Evolutionary conservation across 441 rosid species (phyloP).

Genomic region (Bocquillonia castaneifolia): DNA sequence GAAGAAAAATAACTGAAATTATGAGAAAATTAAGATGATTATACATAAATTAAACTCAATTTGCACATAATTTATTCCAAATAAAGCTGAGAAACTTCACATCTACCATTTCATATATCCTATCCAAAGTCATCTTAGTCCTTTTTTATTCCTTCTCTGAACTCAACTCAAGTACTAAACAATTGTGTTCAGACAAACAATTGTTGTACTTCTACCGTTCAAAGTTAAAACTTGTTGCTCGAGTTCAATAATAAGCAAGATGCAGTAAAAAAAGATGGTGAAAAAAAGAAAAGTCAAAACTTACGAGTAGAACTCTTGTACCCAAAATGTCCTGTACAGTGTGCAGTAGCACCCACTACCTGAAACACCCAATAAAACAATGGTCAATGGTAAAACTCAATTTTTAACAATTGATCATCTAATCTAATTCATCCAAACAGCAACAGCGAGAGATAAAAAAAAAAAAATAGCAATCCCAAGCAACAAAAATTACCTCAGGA

Average conservation of each 20-base stretch:
- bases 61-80: too few species aligned
- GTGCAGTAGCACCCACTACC: constrained; percentile 61
- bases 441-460: not conserved
- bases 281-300: constrained; percentile 18
- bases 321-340: constrained; percentile 53
- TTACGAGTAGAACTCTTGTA: constrained; percentile 47
- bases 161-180: too few species aligned
- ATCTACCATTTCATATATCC: not conserved
- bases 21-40: too few species aligned
- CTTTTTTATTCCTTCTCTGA: not conserved
- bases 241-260: not conserved
- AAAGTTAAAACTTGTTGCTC: not conserved
- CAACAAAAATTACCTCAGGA: constrained; percentile 41
- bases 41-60: too few species aligned
- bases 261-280: too few species aligned
- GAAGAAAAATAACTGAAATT: too few species aligned
- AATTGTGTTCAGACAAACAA: too few species aligned
- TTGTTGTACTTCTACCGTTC: not conserved
- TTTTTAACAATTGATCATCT: not conserved
- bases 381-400: not conserved
- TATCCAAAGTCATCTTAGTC: not conserved
- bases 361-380: constrained; percentile 26
- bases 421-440: not conserved
- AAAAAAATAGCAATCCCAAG: not conserved
- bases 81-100: not conserved